Conservation (phyloP, 495 filamentous ascomycete species). For the Penicillium coprophilum region DNA sequence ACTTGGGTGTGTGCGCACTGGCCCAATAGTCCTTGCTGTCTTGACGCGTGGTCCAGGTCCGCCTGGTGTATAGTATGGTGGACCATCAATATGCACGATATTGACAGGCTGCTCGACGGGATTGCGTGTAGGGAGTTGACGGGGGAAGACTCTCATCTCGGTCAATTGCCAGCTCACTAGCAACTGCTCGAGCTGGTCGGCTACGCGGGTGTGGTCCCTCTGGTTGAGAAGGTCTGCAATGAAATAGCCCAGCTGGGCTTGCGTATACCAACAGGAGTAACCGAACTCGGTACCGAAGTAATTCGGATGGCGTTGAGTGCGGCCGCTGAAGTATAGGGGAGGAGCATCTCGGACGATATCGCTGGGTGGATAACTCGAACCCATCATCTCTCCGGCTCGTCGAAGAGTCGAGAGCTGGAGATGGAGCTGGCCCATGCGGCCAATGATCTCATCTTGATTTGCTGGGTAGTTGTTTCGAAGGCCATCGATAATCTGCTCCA, state of each 20-base stretch:
- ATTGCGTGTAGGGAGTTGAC: background rate
- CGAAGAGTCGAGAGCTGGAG: background rate
- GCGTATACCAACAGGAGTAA: constrained; percentile 6
- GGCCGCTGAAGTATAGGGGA: background rate
- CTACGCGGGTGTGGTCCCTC: background rate
- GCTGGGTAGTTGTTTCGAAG: background rate
- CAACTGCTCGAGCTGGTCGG: background rate
- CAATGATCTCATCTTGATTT: background rate
- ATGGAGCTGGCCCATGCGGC: background rate
- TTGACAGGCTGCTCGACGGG: background rate
- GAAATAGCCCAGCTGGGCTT: background rate
- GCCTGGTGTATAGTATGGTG: background rate
- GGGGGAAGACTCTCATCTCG: background rate
- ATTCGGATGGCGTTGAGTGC: background rate
- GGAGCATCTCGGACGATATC: background rate
- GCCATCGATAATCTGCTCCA: background rate
- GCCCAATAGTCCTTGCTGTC: background rate
- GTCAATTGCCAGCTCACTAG: background rate
- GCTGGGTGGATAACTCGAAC: background rate
- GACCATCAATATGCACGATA: background rate
- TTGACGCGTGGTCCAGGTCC: background rate
- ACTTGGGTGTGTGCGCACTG: background rate
- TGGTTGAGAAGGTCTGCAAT: background rate
- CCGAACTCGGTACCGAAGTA: constrained; percentile 1
- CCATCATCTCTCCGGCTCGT: background rate